These are phyloP conservation scores for Boletus pseudo-olivaceus DNA, from an alignment of 768 basidiomycete genomes.

Conservation along the genomic window DNA sequence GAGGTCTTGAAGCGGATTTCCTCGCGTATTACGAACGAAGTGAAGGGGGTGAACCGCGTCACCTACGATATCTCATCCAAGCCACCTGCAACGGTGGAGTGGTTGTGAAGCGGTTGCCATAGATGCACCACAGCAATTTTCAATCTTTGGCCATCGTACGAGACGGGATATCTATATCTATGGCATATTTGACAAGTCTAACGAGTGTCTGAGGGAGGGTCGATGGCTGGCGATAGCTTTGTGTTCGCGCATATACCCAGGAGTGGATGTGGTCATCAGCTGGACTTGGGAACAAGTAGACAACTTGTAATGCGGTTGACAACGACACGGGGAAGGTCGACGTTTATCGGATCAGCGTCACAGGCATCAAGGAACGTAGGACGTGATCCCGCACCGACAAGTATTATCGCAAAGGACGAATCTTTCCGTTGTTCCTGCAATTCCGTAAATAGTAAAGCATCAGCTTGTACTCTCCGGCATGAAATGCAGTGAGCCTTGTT, in stretches of 20 bases:
- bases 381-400: neutral
- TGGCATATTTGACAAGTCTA: neutral
- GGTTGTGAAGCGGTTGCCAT: slow-evolving; percentile 31
- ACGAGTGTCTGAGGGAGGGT: neutral
- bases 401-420: neutral
- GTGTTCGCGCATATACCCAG: neutral
- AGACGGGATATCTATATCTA: neutral
- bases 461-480: neutral
- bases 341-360: neutral
- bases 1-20: slow-evolving; percentile 88
- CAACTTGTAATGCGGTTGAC: no score
- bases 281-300: neutral
- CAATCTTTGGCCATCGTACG: neutral
- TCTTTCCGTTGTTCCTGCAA: neutral
- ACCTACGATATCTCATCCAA: slow-evolving; percentile 97
- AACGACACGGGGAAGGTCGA: neutral
- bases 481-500: neutral
- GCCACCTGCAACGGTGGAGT: slow-evolving; percentile 73
- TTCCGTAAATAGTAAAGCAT: neutral
- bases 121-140: neutral
- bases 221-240: neutral
- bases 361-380: neutral
- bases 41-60: slow-evolving; percentile 92
- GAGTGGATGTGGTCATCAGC: neutral
- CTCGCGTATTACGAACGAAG: slow-evolving; percentile 97